phyloP scores from a whole-genome alignment of 1,284 basidiomycete genomes.

The Naganishia cerealis region DNA sequence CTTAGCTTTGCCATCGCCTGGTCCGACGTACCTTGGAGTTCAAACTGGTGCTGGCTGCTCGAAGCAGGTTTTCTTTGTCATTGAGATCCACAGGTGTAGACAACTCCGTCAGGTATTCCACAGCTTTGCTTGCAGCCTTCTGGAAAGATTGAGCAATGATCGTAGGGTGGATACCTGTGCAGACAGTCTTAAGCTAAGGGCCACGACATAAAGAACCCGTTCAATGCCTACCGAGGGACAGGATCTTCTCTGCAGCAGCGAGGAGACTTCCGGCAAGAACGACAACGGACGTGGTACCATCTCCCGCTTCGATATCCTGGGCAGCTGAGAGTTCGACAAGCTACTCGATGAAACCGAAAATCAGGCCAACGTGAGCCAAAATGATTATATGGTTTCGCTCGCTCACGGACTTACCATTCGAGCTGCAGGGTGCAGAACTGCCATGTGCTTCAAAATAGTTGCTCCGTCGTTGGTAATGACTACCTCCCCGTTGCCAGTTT shows the following conservation, averaged over 20 bases:
- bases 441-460: conserved; percentile 95
- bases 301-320: conserved; percentile 97
- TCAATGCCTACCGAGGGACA: conserved; percentile 71
- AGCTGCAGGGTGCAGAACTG: conserved; percentile 95
- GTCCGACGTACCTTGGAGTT: conserved; percentile 74
- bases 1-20: neutral
- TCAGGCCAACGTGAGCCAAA: conserved; percentile 27
- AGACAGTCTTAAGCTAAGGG: neutral
- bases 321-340: conserved; percentile 96
- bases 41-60: conserved; percentile 90
- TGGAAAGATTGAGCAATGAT: conserved; percentile 96
- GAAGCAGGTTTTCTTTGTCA: conserved; percentile 80
- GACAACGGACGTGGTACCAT: conserved; percentile 98
- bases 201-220: neutral
- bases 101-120: conserved; percentile 90
- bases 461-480: conserved; percentile 99
- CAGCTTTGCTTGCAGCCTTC: conserved; percentile 85
- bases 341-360: conserved; percentile 53
- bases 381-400: conserved; percentile 31
- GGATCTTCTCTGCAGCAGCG: conserved; percentile 93
- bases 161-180: conserved; percentile 81
- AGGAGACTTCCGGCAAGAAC: conserved; percentile 91
- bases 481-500: conserved; percentile 93
- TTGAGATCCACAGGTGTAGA: conserved; percentile 88
- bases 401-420: conserved; percentile 71